A percentile compares a stretch with the other conserved stretches of the same genome.
These are phyloP conservation scores for Aphanomyces euteiches DNA, from an alignment of 352 stramenopile genomes.

Conservation along the genomic window DNA sequence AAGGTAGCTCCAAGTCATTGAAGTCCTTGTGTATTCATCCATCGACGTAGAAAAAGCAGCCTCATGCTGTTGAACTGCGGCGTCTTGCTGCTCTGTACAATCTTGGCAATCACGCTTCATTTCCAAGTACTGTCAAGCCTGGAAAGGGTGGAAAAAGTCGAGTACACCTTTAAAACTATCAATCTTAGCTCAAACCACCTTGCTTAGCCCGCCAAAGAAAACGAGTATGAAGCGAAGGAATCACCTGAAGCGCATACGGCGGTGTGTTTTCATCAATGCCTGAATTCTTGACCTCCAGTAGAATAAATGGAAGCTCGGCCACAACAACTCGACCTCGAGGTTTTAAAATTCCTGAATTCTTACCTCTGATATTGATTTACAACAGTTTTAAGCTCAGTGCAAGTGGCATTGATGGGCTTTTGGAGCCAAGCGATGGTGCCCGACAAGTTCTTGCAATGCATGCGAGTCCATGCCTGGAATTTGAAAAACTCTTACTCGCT, in stretches of 20 bases:
- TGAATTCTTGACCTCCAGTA: not conserved
- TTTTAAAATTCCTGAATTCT: not conserved
- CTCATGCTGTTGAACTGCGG: not conserved
- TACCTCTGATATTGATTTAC: not conserved
- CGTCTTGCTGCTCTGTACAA: not conserved
- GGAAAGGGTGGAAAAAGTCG: not conserved
- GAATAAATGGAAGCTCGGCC: constrained; percentile 20
- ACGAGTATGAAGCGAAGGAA: not conserved
- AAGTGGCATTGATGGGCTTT: constrained; percentile 12
- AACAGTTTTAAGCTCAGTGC: constrained; percentile 22
- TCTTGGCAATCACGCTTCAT: not conserved
- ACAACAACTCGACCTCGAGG: constrained; percentile 25
- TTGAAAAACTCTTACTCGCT: constrained; percentile 16
- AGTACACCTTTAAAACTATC: not conserved
- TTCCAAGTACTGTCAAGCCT: not conserved
- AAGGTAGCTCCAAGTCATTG: not conserved
- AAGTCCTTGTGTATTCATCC: not conserved
- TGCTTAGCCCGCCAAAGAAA: too few species aligned
- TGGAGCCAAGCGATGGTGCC: constrained; percentile 15
- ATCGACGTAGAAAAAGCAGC: not conserved
- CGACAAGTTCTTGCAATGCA: constrained; percentile 17
- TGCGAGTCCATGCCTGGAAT: constrained; percentile 3
- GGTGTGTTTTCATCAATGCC: too few species aligned
- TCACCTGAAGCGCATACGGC: not conserved
- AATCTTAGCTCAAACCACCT: not conserved